These are phyloP conservation scores for Diaporthe nobilis DNA, from an alignment of 2,329 filamentous ascomycete genomes.

Conservation along the genomic window DNA sequence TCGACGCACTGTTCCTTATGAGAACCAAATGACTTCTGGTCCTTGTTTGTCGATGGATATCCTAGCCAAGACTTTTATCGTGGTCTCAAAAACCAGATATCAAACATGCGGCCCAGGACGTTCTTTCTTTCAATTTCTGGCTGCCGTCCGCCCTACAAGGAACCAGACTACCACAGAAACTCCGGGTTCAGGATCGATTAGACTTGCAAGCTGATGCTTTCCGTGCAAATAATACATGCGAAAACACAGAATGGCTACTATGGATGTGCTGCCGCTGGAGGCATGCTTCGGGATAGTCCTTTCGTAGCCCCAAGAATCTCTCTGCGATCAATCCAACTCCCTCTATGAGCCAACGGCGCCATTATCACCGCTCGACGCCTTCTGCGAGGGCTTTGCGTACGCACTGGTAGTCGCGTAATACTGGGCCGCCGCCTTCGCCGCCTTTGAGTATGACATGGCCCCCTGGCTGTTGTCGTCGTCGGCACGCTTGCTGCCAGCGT, in stretches of 20 bases:
- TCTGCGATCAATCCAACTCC: neutral
- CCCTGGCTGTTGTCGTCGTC: neutral
- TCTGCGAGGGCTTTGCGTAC: neutral
- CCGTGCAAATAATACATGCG: no score
- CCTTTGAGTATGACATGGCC: neutral
- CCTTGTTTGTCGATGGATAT: neutral
- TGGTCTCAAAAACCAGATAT: neutral
- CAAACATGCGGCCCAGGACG: neutral
- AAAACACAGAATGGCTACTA: neutral
- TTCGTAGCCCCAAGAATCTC: neutral
- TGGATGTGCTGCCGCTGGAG: neutral
- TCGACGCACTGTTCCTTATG: neutral
- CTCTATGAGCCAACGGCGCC: neutral
- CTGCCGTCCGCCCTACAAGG: neutral
- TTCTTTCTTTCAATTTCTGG: no score
- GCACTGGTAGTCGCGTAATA: conserved; percentile 12
- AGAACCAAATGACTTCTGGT: no score
- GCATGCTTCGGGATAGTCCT: no score
- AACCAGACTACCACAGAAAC: neutral
- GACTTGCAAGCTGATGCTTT: neutral
- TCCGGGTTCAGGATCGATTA: neutral
- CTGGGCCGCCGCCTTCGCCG: conserved; percentile 4
- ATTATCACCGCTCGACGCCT: rapidly evolving
- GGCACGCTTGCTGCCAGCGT: neutral
- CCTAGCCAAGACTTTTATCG: neutral